A percentile compares a stretch with the other conserved stretches of the same genome.
These are phyloP conservation scores for Elongisporangium undulatum DNA, from an alignment of 352 stramenopile genomes.

Conservation along the genomic window DNA sequence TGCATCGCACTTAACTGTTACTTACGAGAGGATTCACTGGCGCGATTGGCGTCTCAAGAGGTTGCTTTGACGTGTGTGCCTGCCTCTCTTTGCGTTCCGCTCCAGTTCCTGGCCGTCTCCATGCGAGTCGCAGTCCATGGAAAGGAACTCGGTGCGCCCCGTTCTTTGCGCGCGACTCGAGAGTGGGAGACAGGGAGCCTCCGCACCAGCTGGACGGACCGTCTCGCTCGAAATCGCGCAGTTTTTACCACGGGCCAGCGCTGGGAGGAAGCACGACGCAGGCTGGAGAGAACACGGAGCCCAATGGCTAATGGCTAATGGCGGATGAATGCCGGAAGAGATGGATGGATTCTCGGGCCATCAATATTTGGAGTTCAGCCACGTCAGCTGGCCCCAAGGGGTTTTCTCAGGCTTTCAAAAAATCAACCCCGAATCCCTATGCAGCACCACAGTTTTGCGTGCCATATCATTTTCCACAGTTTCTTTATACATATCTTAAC, in stretches of 20 bases:
- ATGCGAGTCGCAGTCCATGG: neutral
- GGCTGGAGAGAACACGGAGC: neutral
- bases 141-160: neutral
- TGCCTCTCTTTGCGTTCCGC: neutral
- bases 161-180: neutral
- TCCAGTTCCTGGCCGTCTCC: neutral
- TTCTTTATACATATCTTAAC: neutral
- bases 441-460: neutral
- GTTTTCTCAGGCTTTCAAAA: neutral
- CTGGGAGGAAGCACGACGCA: no score
- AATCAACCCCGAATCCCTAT: neutral
- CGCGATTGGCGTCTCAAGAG: neutral
- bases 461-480: neutral
- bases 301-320: neutral
- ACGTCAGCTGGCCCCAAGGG: neutral
- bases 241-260: neutral
- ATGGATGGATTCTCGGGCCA: neutral
- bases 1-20: neutral
- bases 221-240: neutral
- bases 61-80: neutral
- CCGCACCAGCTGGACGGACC: neutral
- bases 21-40: neutral
- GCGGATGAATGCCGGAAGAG: no score
- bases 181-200: neutral
- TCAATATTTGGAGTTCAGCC: neutral